phyloP scores from a whole-genome alignment of 371 early-diverging fungal species.

The Mortierella sp. region DNA sequence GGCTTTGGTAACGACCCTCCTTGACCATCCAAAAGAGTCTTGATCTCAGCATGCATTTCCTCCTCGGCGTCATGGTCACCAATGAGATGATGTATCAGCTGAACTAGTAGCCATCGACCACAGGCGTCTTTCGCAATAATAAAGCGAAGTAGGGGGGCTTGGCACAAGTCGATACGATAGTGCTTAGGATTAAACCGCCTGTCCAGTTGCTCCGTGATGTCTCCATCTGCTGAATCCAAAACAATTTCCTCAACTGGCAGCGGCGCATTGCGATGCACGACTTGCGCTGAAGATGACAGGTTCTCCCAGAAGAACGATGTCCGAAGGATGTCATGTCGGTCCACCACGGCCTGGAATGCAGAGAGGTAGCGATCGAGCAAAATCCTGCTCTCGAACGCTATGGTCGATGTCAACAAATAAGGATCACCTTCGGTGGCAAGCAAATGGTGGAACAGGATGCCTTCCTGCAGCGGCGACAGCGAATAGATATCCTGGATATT shows the following conservation, averaged over 20 bases:
- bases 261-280: not conserved
- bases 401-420: not conserved
- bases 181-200: not conserved
- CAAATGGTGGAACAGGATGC: constrained; percentile 19
- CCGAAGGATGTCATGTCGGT: constrained; percentile 17
- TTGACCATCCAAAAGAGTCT: no score
- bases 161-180: constrained; percentile 6
- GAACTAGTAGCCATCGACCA: constrained; percentile 7
- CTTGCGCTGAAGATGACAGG: constrained; percentile 16
- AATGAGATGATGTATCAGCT: constrained; percentile 14
- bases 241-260: constrained; percentile 3
- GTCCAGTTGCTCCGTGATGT: constrained; percentile 9
- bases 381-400: not conserved
- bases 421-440: constrained; percentile 8
- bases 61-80: constrained; percentile 16
- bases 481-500: constrained; percentile 27
- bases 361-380: constrained; percentile 14
- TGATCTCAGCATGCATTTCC: constrained; percentile 7
- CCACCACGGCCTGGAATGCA: constrained; percentile 18
- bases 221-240: constrained; percentile 15
- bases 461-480: constrained; percentile 16
- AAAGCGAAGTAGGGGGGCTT: constrained; percentile 15
- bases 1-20: no score
- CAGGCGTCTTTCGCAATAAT: constrained; percentile 9
- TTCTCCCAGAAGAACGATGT: constrained; percentile 13